These are phyloP conservation scores for Vanrija humicola DNA, from an alignment of 1,284 basidiomycete species.

Conservation along the genomic window DNA sequence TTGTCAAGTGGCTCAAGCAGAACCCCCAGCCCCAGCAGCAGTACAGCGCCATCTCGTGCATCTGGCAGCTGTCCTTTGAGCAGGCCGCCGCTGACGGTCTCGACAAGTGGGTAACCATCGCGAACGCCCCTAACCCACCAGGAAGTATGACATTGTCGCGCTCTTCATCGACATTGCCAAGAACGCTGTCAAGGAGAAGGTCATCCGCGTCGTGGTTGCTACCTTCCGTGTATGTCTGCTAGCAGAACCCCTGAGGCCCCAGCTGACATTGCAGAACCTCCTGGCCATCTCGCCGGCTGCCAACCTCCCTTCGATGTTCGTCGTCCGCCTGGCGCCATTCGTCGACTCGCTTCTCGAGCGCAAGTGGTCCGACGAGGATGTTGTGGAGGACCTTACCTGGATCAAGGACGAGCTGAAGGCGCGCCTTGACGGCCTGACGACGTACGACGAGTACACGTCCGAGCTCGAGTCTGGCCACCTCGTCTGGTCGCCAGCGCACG, in stretches of 20 bases:
- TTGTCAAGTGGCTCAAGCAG: constrained; percentile 71
- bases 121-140: constrained; percentile 45
- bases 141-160: constrained; percentile 86
- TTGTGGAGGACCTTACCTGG: constrained; percentile 84
- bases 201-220: constrained; percentile 88
- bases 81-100: constrained; percentile 75
- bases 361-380: constrained; percentile 93
- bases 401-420: constrained; percentile 74
- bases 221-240: constrained; percentile 67
- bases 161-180: constrained; percentile 81
- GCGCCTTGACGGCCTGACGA: constrained; percentile 75
- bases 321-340: constrained; percentile 79
- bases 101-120: constrained; percentile 57
- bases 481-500: constrained; percentile 92
- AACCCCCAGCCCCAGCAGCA: constrained; percentile 78
- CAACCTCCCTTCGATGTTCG: constrained; percentile 90
- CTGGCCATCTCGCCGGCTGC: constrained; percentile 57
- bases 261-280: constrained; percentile 62
- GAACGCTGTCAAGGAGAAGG: constrained; percentile 93
- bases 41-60: constrained; percentile 86
- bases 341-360: constrained; percentile 75
- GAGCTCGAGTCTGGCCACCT: constrained; percentile 86
- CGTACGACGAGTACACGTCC: constrained; percentile 91
- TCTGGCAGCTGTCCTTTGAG: constrained; percentile 94
- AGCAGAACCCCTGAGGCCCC: background rate